A percentile compares a stretch with the other conserved stretches of the same genome.
phyloP scores from a whole-genome alignment of 805 yeast genomes.

The Schwanniomyces sp. region DNA sequence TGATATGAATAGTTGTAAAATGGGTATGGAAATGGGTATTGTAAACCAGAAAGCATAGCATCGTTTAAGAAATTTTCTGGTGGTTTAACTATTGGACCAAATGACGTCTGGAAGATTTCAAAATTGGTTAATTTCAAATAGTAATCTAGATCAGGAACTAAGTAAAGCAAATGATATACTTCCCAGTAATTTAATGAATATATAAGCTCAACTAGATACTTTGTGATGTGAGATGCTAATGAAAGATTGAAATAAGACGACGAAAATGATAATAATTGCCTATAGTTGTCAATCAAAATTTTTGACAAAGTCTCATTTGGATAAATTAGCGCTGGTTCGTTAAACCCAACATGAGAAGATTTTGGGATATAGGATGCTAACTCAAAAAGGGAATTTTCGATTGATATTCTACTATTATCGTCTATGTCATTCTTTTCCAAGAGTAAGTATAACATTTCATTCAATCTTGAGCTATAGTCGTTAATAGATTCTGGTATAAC shows the following conservation, averaged over 20 bases:
- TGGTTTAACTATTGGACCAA: slow-evolving; percentile 39
- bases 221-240: slow-evolving; percentile 39
- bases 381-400: slow-evolving; percentile 26
- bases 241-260: slow-evolving; percentile 37
- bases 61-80: slow-evolving; percentile 37
- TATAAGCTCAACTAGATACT: slow-evolving; percentile 36
- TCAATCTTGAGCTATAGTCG: slow-evolving; percentile 30
- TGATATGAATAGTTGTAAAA: slow-evolving; percentile 46
- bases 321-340: slow-evolving; percentile 14
- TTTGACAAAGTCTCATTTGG: slow-evolving; percentile 38
- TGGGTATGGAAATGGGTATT: slow-evolving; percentile 46
- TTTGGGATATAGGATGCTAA: slow-evolving; percentile 26
- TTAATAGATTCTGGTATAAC: slow-evolving; percentile 19
- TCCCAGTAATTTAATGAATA: slow-evolving; percentile 46
- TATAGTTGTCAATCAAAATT: slow-evolving; percentile 39
- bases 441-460: slow-evolving; percentile 27
- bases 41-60: slow-evolving; percentile 39
- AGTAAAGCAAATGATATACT: slow-evolving; percentile 36
- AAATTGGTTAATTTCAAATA: slow-evolving; percentile 34
- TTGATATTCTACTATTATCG: slow-evolving; percentile 26
- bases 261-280: slow-evolving; percentile 25
- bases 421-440: slow-evolving; percentile 25
- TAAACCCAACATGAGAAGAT: slow-evolving; percentile 6
- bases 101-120: slow-evolving; percentile 33
- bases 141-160: slow-evolving; percentile 31